Conservation (phyloP, 2,329 filamentous ascomycete genomes). For the Grosmannia huntii region DNA sequence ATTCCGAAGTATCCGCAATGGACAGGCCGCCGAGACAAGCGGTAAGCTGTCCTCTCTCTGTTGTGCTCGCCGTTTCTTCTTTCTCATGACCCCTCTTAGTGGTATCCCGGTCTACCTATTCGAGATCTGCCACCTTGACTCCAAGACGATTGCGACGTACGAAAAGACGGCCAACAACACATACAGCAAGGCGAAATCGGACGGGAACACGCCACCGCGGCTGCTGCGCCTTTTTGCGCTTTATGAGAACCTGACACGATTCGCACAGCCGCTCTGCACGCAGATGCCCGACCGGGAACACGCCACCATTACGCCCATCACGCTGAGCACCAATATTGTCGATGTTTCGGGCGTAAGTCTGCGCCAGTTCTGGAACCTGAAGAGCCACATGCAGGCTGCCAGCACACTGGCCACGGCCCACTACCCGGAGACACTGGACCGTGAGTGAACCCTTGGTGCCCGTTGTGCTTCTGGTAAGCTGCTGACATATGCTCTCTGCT, state of each 20-base stretch:
- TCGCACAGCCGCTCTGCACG: conserved; percentile 75
- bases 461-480: not conserved
- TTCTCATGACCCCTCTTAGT: conserved; percentile 25
- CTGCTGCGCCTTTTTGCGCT: conserved; percentile 80
- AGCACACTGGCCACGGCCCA: conserved; percentile 80
- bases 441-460: conserved; percentile 36
- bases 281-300: conserved; percentile 58
- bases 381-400: conserved; percentile 86
- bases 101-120: conserved; percentile 90
- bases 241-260: conserved; percentile 85
- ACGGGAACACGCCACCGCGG: conserved; percentile 57
- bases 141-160: conserved; percentile 68
- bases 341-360: conserved; percentile 80
- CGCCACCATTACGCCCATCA: conserved; percentile 65
- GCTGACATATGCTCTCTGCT: not conserved
- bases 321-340: conserved; percentile 87
- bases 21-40: conserved; percentile 76
- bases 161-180: conserved; percentile 51
- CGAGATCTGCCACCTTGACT: conserved; percentile 71
- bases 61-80: not conserved
- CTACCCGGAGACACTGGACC: conserved; percentile 86
- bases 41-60: conserved; percentile 16
- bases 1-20: conserved; percentile 71
- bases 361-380: conserved; percentile 93
- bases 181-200: conserved; percentile 47